Evolutionary conservation across 1,139 yeast genomes (phyloP).

Genomic region (Scheffersomyces illinoinensis): DNA sequence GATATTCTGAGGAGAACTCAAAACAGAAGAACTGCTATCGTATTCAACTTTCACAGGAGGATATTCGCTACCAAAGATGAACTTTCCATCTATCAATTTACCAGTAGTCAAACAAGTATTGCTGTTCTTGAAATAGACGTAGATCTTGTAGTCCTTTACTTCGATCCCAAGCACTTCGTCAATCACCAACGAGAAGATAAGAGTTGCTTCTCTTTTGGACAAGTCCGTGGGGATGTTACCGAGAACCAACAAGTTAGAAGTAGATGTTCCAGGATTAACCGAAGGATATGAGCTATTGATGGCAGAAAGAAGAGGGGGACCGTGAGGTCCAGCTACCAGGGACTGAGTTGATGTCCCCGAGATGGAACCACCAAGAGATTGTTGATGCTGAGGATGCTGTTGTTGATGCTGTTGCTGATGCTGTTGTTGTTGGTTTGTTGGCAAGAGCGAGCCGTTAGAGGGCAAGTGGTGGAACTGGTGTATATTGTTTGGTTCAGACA

Average conservation of each 20-base stretch:
- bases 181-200: conserved; percentile 76
- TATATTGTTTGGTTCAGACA: conserved; percentile 11
- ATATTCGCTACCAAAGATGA: conserved; percentile 60
- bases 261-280: not conserved
- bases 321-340: not conserved
- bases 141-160: conserved; percentile 48
- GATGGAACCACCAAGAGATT: conserved; percentile 1
- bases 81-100: conserved; percentile 64
- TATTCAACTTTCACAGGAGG: conserved; percentile 57
- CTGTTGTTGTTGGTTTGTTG: not conserved
- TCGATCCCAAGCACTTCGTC: conserved; percentile 68
- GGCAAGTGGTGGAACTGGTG: conserved; percentile 16
- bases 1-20: conserved; percentile 9
- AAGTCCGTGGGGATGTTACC: conserved; percentile 73
- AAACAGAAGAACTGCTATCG: conserved; percentile 29
- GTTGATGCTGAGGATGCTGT: conserved; percentile 3
- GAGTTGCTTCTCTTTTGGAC: conserved; percentile 70
- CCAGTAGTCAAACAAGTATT: conserved; percentile 72
- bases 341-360: not conserved
- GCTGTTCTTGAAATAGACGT: conserved; percentile 65
- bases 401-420: conserved; percentile 2
- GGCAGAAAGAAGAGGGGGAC: not conserved
- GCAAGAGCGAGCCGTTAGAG: conserved; percentile 10
- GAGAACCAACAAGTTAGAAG: conserved; percentile 35
- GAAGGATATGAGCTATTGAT: not conserved